Evolutionary conservation across 345 rosid genomes (phyloP), one percentile per base, ranked within the genome.

Genomic region (Lumnitzera littorea): DNA sequence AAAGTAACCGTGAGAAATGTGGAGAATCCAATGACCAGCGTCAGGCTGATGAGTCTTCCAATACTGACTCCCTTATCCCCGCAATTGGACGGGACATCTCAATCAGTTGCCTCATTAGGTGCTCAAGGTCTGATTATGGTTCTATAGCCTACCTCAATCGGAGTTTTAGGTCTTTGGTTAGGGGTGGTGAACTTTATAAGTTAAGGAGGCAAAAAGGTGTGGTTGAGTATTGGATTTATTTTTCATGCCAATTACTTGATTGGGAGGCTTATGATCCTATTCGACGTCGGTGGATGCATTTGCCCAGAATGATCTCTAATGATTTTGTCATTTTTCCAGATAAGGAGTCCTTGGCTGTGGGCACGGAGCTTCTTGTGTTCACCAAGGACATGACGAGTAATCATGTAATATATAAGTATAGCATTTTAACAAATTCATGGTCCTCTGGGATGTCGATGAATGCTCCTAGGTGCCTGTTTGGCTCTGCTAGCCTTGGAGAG

Each of bases 231-330:
- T 91, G 98, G 98, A 88, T 91, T 48, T 91, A 91, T 58, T 91
- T 91, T 56, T 88, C 98, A 13, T 88, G 98, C 70, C 73, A 81
- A 65, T 73, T 88, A 57, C 78, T 84, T 67, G 96, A 91, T 53
- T 91, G 96, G 98, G 90, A 84, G 67, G 98, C 96, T 2, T 91
- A 82, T 53, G 98, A 91, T 77, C 98, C 98, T 4, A 70, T 80
- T n/a, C 62, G 73, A 17, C 31, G 65, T 20, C 73, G 82, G 69
- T 88, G 96, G 96, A 86, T 88, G 98, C 87, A 78, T 76, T 65
- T 91, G 60, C 98, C 98, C 4, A 69, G 73, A 50, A 91, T 88
- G 88, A 72, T 87, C 72, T 79, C 80, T 3, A 80, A 84, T 43
- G 95, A 81, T 8, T 82, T 78, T 71, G 87, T 86, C 66, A 86